Base-by-base conservation (phyloP, 306 rosid genomes). In the Casuarina glauca region DNA sequence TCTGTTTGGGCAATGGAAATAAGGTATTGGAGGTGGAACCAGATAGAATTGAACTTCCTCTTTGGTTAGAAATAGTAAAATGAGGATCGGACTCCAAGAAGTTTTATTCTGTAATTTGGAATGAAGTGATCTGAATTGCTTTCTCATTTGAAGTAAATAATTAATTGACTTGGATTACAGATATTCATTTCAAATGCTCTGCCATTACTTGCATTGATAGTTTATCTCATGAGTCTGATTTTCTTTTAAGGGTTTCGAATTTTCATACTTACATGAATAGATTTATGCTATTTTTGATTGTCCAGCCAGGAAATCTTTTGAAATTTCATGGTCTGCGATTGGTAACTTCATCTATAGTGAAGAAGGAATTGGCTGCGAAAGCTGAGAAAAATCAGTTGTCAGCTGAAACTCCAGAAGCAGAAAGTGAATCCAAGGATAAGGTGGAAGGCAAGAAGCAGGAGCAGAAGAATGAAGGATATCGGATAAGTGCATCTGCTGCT, bases 291-390 rank as follows among this genome's bases (percentile, higher is more conserved):
- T 70, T 43, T 50, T 63, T 81, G 76, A 70, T 66, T 41, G 84
- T 90, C 70, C 93, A 95, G 99, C 86, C 93, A 49, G 89, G 84
- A 78, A 93, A 93, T 77, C 90, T 93, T 53, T 73, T 93, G 26
- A 90, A 86, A 80, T 45, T 78, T 61, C 81, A 87, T 53, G 88
- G 89, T 73, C 85, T 93, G 71, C 90, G 85, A 7, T 83, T 83
- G 67, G 83, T 95, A 45, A 95, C 91, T 50, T 92, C 98, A 2
- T 95, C 98, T 1, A 50, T 89, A 15, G 96, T 88, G 73, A 95
- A 87, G 79, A 92, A 79, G 89, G 93, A 86, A 80, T 61, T 84
- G 77, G 85, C 84, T 17, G 74, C 91, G 58, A 74, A 84, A 77
- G 74, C 87, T 62, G 97, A 87, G 68, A 81, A 85, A 72, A 80